A percentile compares a stretch with the other conserved stretches of the same genome.
phyloP scores from a whole-genome alignment of 2,329 filamentous ascomycete species.

The Pezizomycotina sp. region DNA sequence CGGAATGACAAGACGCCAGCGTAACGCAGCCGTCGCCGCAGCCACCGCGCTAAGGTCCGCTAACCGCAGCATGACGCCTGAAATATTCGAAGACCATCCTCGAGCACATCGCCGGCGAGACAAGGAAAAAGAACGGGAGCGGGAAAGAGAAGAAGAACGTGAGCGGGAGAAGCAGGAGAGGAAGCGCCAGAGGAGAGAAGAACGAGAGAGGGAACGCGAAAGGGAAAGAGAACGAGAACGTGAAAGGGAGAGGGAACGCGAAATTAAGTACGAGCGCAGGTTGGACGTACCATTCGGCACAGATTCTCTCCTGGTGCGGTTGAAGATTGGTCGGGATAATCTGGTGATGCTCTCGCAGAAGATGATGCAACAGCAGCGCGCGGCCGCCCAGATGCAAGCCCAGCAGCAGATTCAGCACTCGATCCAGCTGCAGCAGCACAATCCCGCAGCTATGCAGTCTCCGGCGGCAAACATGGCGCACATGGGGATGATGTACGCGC shows the following conservation, averaged over 20 bases:
- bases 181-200: not conserved
- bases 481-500: slow-evolving; percentile 18
- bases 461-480: no score
- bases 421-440: slow-evolving; percentile 8
- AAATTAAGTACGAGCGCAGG: slow-evolving; percentile 14
- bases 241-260: slow-evolving; percentile 2
- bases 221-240: slow-evolving; percentile 9
- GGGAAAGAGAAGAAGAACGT: slow-evolving; percentile 4
- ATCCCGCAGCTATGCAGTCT: no score
- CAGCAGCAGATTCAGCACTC: slow-evolving; percentile 4
- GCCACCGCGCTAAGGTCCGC: slow-evolving; percentile 54
- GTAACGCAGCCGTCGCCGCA: slow-evolving; percentile 31
- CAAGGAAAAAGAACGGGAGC: no score
- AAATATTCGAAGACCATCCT: slow-evolving; percentile 31
- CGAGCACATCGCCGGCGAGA: slow-evolving; percentile 10
- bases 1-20: slow-evolving; percentile 24
- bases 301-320: slow-evolving; percentile 52
- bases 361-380: slow-evolving; percentile 22
- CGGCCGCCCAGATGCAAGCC: slow-evolving; percentile 4
- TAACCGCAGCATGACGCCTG: slow-evolving; percentile 76
- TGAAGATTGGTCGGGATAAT: slow-evolving; percentile 57
- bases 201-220: not conserved
- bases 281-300: slow-evolving; percentile 22
- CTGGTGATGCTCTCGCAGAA: slow-evolving; percentile 50
- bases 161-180: slow-evolving; percentile 5